Conservation (phyloP, 148 eudicot species). For the Rhododendron kiyosumense region DNA sequence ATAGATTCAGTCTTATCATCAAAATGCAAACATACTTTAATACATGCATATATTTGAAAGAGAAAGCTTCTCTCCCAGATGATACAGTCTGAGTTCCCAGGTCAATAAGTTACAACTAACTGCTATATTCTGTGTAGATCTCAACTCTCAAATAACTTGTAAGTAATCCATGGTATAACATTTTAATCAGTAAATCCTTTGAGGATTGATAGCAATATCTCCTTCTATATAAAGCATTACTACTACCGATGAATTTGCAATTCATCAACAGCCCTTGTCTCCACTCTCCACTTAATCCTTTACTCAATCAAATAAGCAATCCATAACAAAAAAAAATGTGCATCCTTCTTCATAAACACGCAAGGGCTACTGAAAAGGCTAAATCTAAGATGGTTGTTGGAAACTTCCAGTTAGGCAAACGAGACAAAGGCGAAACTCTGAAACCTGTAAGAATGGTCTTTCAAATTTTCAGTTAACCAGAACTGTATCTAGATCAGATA, state of each 20-base stretch:
- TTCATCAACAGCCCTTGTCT: not conserved
- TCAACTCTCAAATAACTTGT: not conserved
- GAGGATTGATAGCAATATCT: not conserved
- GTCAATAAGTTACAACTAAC: not conserved
- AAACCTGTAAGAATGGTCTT: not conserved
- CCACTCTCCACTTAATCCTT: not conserved
- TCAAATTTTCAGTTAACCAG: not conserved
- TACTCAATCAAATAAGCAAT: not conserved
- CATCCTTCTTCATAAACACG: not conserved
- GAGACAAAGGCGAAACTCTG: not conserved
- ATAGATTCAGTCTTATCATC: not conserved
- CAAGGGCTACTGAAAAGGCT: not conserved
- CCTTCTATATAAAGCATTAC: not conserved
- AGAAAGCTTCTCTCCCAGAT: not conserved
- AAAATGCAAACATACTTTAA: not conserved
- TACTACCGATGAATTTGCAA: not conserved
- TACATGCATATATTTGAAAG: not conserved
- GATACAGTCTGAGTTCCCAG: not conserved
- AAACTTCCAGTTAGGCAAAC: not conserved
- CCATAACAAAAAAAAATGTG: not conserved
- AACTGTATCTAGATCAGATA: not conserved
- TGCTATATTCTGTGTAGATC: not conserved
- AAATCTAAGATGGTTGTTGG: not conserved
- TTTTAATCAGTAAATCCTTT: not conserved
- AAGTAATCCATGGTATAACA: not conserved